Percentiles rank a stretch among this genome's conserved stretches.
Conservation (phyloP, 768 basidiomycete genomes). For the Termitomyces heimii region DNA sequence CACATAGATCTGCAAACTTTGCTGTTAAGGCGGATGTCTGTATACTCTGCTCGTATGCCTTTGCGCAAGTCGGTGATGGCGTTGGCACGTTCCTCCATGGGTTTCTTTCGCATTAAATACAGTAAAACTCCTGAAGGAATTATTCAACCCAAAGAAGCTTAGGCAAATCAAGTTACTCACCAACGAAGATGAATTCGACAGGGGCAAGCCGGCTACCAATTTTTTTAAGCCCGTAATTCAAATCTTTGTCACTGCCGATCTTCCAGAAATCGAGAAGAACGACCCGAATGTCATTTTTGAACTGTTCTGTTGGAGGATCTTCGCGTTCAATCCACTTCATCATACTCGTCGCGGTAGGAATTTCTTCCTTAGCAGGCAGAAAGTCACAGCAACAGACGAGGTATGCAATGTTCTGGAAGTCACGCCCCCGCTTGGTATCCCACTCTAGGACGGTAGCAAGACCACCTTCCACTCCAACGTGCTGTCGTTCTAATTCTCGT, state of each 20-base stretch:
- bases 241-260: slow-evolving; percentile 35
- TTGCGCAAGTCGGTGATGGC: slow-evolving; percentile 54
- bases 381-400: slow-evolving; percentile 63
- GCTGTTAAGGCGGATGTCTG: slow-evolving; percentile 62
- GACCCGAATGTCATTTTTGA: slow-evolving; percentile 48
- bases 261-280: slow-evolving; percentile 50
- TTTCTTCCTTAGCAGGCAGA: slow-evolving; percentile 37
- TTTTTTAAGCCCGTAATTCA: slow-evolving; percentile 44
- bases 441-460: slow-evolving; percentile 51
- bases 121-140: slow-evolving; percentile 58
- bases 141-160: neutral
- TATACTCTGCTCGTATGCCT: slow-evolving; percentile 47
- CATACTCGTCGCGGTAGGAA: slow-evolving; percentile 51
- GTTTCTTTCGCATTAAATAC: slow-evolving; percentile 41
- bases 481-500: slow-evolving; percentile 45
- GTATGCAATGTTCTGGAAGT: slow-evolving; percentile 71
- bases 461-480: slow-evolving; percentile 54
- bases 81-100: slow-evolving; percentile 41
- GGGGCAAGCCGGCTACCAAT: slow-evolving; percentile 63
- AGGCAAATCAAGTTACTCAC: slow-evolving; percentile 29
- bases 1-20: slow-evolving; percentile 52
- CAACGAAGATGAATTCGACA: slow-evolving; percentile 77
- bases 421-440: slow-evolving; percentile 65
- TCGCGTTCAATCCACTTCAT: slow-evolving; percentile 44
- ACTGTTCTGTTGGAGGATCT: slow-evolving; percentile 35